Conservation (phyloP, 768 basidiomycete species). For the Amanita fuliginea region DNA sequence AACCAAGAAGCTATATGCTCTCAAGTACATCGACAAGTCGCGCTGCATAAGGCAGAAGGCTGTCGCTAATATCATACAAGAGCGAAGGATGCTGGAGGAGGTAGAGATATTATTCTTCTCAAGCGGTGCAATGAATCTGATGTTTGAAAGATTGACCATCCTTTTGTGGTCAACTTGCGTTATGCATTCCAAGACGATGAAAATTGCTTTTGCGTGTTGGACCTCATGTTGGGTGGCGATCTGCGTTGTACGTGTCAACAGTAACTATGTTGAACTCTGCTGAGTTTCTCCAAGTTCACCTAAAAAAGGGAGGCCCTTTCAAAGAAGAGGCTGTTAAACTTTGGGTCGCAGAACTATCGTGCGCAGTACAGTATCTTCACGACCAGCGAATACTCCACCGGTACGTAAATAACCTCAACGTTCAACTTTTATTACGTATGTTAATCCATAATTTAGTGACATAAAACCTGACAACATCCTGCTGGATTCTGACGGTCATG, state of each 20-base stretch:
- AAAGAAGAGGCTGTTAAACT: slow-evolving; percentile 69
- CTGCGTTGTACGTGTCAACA: slow-evolving; percentile 58
- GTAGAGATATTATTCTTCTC: slow-evolving; percentile 25
- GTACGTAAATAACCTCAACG: slow-evolving; percentile 31
- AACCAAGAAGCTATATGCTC: slow-evolving; percentile 83
- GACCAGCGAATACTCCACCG: slow-evolving; percentile 89
- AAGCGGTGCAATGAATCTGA: slow-evolving; percentile 3
- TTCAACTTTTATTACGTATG: neutral
- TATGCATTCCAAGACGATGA: slow-evolving; percentile 98
- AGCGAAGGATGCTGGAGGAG: slow-evolving; percentile 87
- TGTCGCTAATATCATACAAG: slow-evolving; percentile 88
- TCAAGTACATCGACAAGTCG: slow-evolving; percentile 98
- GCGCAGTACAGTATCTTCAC: slow-evolving; percentile 84
- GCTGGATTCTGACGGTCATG: slow-evolving; percentile 87
- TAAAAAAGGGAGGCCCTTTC: slow-evolving; percentile 61
- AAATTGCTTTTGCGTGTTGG: slow-evolving; percentile 96
- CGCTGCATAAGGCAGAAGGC: slow-evolving; percentile 87
- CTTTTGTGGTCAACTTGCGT: slow-evolving; percentile 81
- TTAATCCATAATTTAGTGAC: slow-evolving; percentile 43
- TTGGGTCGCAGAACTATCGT: slow-evolving; percentile 82
- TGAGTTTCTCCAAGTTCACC: slow-evolving; percentile 48
- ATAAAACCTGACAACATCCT: slow-evolving; percentile 97
- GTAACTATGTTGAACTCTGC: slow-evolving; percentile 2
- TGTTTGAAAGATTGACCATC: slow-evolving; percentile 62
- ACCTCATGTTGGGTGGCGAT: slow-evolving; percentile 94